Evolutionary conservation across 495 filamentous ascomycete genomes (phyloP).

Genomic region (Aspergillus steynii): DNA sequence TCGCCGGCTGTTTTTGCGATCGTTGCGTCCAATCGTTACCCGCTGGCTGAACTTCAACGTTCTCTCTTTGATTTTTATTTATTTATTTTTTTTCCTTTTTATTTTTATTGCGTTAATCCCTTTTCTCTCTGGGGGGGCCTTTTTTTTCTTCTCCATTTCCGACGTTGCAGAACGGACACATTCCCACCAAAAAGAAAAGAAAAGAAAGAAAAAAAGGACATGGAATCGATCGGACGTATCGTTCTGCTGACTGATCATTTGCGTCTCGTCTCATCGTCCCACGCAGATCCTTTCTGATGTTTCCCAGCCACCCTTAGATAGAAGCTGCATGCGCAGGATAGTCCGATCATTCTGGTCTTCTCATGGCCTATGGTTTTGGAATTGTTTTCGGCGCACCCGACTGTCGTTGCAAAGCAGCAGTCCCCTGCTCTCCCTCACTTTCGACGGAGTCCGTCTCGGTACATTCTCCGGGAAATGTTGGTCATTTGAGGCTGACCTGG

Average conservation of each 20-base stretch:
- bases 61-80: conserved; percentile 8
- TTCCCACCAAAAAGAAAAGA: not conserved
- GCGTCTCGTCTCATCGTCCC: not conserved
- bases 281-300: conserved; percentile 14
- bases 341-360: conserved; percentile 14
- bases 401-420: conserved; percentile 13
- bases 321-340: conserved; percentile 15
- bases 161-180: not conserved
- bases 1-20: conserved; percentile 14
- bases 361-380: conserved; percentile 17
- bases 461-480: not conserved
- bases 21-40: conserved; percentile 26
- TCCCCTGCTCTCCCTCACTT: not conserved
- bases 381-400: conserved; percentile 1
- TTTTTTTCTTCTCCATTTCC: not conserved
- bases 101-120: not conserved
- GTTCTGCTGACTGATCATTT: not conserved
- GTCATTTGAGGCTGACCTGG: no score
- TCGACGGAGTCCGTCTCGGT: not conserved
- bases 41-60: conserved; percentile 16
- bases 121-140: not conserved
- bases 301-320: conserved; percentile 6
- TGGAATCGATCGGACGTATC: not conserved
- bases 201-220: not conserved
- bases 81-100: not conserved